These are phyloP conservation scores for Cantharellus anzutake DNA, from an alignment of 768 basidiomycete species.

Conservation along the genomic window DNA sequence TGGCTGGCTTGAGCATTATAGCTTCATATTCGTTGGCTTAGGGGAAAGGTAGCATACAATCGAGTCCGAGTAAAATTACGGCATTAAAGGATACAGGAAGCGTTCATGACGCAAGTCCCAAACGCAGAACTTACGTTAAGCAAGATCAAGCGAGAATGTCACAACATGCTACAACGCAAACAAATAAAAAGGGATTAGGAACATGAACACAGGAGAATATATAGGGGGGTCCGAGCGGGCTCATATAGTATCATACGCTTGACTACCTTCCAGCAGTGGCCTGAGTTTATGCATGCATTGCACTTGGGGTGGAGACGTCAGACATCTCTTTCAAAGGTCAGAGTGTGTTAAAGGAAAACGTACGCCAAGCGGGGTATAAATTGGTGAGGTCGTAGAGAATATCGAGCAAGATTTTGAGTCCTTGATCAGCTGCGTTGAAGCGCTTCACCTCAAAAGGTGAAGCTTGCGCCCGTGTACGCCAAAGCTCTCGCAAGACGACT, in stretches of 20 bases:
- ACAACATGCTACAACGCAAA: no score
- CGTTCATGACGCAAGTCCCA: no score
- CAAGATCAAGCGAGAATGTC: no score
- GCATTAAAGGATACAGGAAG: no score
- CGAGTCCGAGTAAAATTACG: no score
- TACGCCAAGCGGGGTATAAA: neutral
- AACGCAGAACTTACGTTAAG: no score
- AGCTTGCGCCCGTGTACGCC: neutral
- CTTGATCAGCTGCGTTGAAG: neutral
- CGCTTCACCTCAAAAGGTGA: neutral
- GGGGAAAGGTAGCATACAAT: no score
- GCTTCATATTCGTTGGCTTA: no score
- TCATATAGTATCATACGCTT: neutral
- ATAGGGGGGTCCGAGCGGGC: no score
- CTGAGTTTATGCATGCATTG: neutral
- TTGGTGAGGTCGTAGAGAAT: neutral
- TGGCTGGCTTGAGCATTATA: no score
- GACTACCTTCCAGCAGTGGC: neutral
- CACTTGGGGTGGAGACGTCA: neutral
- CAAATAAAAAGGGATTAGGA: no score
- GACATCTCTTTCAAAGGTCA: neutral
- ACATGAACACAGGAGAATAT: neutral
- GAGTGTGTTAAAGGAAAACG: neutral
- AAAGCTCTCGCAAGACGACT: neutral
- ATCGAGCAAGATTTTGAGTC: neutral